Evolutionary conservation across 345 rosid species (phyloP), one percentile per base, ranked within the genome.

Genomic region (Schrenkiella parvula): DNA sequence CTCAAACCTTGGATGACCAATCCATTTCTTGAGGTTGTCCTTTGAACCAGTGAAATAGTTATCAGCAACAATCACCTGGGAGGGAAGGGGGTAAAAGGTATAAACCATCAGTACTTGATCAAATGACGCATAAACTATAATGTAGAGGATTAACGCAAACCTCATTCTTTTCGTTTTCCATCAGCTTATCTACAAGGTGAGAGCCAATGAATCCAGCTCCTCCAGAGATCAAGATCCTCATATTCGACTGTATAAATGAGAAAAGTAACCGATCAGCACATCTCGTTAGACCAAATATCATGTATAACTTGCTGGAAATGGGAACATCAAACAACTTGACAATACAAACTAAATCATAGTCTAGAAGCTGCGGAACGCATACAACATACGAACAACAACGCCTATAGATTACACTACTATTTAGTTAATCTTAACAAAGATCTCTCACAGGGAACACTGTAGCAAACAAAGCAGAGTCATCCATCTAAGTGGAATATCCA

Each of bases 201-300:
- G 98, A 93, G 22, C 98, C 98, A 23, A 93, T 93, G 82, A 89
- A 93, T 62, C 97, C 97, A 81, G 98, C 96, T 64, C 97, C 97
- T 73, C 98, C 98, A 34, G 96, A 89, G 50, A 91, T 85, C 82
- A 93, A 85, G 70, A 93, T 93, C 78, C 98, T 89, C 97, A 91
- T 88, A 67, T 93, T 93, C 19, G 97, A 88, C 98, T 91, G 81
- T 44, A 79, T 46, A 25, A 71, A 43, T 8, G 59, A 65, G 22
- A 59, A 73, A 64, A 56, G 8, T 29, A 44, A 48, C 17, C 25
- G 54, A 55, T 60, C 10, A 48, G 34, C 28, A 58, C 50, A 51
- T 17, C 50, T 17, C 1, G 12, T 21, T 2, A 43, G 13, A 56
- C 31, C 29, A 59, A 22, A 4, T 1, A 37, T 17, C 18, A 56